phyloP scores from a whole-genome alignment of 257 asterid species.

The Fraxinus anomala region DNA sequence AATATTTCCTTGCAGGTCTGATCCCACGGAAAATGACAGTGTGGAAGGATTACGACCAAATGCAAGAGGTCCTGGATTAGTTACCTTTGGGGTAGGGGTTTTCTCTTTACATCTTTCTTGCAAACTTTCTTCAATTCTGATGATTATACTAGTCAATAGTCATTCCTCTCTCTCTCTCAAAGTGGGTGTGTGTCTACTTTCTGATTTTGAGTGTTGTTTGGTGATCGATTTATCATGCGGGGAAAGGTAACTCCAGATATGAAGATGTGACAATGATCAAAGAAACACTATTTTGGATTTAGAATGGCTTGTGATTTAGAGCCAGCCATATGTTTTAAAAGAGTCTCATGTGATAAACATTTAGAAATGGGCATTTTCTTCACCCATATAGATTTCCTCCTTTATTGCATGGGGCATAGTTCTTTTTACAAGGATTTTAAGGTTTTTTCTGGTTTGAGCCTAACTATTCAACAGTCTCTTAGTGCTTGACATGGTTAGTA shows the following conservation, averaged over 20 bases:
- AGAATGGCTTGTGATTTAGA: too few relatives aligned
- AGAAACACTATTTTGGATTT: neutral
- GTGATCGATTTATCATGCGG: neutral
- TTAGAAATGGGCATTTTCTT: too few relatives aligned
- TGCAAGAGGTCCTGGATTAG: slow-evolving; percentile 99
- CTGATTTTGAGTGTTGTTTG: neutral
- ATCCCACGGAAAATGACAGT: slow-evolving; percentile 99
- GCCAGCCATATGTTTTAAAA: too few relatives aligned
- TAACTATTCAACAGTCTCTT: too few relatives aligned
- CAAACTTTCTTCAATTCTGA: neutral
- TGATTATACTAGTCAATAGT: neutral
- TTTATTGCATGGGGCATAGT: too few relatives aligned
- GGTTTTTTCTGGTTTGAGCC: too few relatives aligned
- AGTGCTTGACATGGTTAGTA: too few relatives aligned
- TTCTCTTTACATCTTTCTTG: slow-evolving; percentile 17
- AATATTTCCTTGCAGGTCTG: slow-evolving; percentile 72
- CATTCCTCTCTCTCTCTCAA: neutral
- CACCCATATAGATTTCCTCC: too few relatives aligned
- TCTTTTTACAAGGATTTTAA: too few relatives aligned
- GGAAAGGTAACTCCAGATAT: neutral
- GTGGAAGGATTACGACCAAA: slow-evolving; percentile 98
- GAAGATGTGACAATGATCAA: neutral
- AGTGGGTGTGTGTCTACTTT: neutral
- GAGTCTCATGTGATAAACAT: too few relatives aligned
- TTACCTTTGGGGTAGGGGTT: slow-evolving; percentile 93